Conservation (phyloP, 2,329 filamentous ascomycete species). For the Chaetomiaceae sp. region DNA sequence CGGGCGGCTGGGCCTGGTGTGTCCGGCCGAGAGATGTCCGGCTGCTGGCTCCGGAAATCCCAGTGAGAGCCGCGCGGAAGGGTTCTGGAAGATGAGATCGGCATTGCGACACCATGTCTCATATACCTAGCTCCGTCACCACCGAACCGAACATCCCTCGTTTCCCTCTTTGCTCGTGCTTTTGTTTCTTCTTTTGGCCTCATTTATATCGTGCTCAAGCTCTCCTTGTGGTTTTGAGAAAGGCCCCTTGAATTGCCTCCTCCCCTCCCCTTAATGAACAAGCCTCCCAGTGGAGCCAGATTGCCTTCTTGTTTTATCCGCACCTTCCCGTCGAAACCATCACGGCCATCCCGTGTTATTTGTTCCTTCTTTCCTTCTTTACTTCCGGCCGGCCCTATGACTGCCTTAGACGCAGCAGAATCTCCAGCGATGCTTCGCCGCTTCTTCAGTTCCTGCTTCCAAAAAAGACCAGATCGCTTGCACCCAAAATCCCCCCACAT, state of each 20-base stretch:
- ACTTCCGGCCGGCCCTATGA: not conserved
- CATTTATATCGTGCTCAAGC: not conserved
- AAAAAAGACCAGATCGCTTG: constrained; percentile 15
- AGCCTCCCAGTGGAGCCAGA: constrained; percentile 19
- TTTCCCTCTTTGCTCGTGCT: constrained; percentile 2
- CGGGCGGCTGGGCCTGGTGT: not conserved
- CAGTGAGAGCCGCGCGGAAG: constrained; percentile 7
- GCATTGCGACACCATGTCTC: constrained; percentile 28
- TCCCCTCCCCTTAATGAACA: too few species aligned
- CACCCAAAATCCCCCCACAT: constrained; percentile 15
- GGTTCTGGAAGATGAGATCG: constrained; percentile 25
- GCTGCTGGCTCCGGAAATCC: not conserved
- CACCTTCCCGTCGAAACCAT: not conserved
- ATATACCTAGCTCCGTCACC: constrained; percentile 16
- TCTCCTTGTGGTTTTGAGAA: too few species aligned
- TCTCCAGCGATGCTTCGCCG: constrained; percentile 18
- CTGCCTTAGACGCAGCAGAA: not conserved
- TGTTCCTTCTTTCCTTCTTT: not conserved
- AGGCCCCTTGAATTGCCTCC: not conserved
- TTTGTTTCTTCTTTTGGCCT: constrained; percentile 1
- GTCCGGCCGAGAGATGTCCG: not conserved
- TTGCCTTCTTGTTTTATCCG: not conserved
- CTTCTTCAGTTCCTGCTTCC: constrained; percentile 25
- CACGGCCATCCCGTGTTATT: not conserved
- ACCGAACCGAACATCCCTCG: constrained; percentile 12